Base-by-base conservation (phyloP, 2,329 filamentous ascomycete genomes). In the Botrytis aclada region DNA sequence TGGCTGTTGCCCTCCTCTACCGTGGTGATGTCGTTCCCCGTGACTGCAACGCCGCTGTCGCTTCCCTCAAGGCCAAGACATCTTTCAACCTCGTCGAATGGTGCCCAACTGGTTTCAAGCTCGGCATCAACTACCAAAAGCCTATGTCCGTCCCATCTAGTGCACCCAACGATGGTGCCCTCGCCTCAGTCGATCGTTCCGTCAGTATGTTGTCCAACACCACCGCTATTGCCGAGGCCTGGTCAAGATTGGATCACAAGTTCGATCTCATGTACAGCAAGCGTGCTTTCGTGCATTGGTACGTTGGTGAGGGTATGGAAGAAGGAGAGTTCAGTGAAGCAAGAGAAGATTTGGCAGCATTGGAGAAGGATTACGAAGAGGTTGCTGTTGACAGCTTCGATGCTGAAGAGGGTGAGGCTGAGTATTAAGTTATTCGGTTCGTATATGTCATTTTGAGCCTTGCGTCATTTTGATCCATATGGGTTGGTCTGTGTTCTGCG, bases 231-330 rank as follows among this genome's bases (percentile, higher is more conserved):
- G 84, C 88, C 65, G 89, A 91, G 80, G 89, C 89, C 14, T 91
- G 89, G 89, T 85, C 84, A 65, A 84, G 88, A 76, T 85, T 91
- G 54, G 88, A 89, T 79, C 88, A 89, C 83, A 91, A 91, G 80
- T 91, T 91, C 81, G 89, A 91, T 79, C 86, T 91, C 75, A 91
- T 91, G 89, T 91, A 91, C 82, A 86, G 86, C 74, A 91, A 91
- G 84, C 87, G 89, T 75, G 89, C 89, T 22, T 91, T 91, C 79
- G 89, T 91, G n/a, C 89, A 91, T 81, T 91, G 89, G 89, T 91
- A 91, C 77, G 89, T 91, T 72, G 89, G 89, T 76, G 89, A 91
- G 81, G 89, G 89, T 81, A 91, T 91, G 89, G 89, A 91, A 82
- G 89, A 91, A 80, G 89, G 89, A 76, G 89, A 91, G 80, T 91